Evolutionary conservation across 2,329 filamentous ascomycete species (phyloP).

Genomic region (Paraphaeosphaeria minitans): DNA sequence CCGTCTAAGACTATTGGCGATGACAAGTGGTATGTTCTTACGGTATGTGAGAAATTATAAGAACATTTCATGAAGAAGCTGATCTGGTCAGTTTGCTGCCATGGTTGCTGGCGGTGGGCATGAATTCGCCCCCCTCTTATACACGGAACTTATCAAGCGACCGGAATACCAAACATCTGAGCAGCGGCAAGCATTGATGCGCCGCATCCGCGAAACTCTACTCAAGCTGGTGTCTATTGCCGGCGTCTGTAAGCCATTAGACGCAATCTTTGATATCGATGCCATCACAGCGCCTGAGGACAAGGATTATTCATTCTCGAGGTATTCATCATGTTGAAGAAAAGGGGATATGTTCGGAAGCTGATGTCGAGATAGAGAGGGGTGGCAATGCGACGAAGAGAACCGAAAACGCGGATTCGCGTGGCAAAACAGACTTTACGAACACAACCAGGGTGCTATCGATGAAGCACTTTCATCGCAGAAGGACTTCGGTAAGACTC

Average conservation of each 20-base stretch:
- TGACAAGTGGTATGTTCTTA: conserved; percentile 55
- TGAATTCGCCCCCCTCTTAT: conserved; percentile 59
- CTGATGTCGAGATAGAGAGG: conserved; percentile 43
- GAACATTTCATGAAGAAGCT: conserved; percentile 8
- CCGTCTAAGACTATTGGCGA: conserved; percentile 49
- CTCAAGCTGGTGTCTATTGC: conserved; percentile 63
- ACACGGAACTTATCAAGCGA: conserved; percentile 59
- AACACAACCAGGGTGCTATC: conserved; percentile 52
- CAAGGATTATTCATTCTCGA: conserved; percentile 60
- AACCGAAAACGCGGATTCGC: conserved; percentile 59
- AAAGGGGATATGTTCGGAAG: neutral
- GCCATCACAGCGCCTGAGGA: conserved; percentile 61
- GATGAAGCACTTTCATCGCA: conserved; percentile 51
- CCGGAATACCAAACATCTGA: conserved; percentile 52
- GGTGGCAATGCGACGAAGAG: conserved; percentile 63
- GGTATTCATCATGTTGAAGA: conserved; percentile 31
- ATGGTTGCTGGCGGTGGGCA: conserved; percentile 59
- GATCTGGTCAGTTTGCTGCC: conserved; percentile 44
- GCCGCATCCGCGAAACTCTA: conserved; percentile 62
- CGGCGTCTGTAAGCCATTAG: conserved; percentile 67
- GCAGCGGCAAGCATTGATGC: conserved; percentile 55
- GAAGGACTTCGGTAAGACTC: conserved; percentile 50
- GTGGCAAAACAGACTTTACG: conserved; percentile 64
- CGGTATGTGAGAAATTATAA: conserved; percentile 35
- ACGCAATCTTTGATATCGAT: conserved; percentile 63